These are phyloP conservation scores for Medicago arabica DNA, from an alignment of 306 rosid species.

Conservation along the genomic window DNA sequence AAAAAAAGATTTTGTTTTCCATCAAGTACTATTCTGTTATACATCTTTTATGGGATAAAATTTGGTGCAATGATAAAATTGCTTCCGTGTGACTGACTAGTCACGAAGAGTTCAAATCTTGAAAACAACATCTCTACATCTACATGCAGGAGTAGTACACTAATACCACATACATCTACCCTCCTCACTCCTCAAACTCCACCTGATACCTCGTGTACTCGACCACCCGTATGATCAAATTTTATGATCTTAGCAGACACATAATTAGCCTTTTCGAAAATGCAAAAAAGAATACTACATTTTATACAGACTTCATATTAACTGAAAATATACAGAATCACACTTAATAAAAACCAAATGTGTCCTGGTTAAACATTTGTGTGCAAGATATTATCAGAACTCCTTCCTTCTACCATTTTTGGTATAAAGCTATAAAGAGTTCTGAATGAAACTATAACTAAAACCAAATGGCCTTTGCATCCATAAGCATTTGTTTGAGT, in stretches of 20 bases:
- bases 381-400: neutral
- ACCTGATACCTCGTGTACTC: neutral
- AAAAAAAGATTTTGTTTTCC: neutral
- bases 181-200: neutral
- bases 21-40: neutral
- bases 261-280: constrained; percentile 27
- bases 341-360: constrained; percentile 49
- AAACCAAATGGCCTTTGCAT: constrained; percentile 96
- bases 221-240: constrained; percentile 5
- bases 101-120: neutral
- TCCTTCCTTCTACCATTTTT: constrained; percentile 23
- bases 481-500: constrained; percentile 91
- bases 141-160: neutral
- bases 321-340: too few relatives aligned
- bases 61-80: neutral
- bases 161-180: neutral
- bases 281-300: neutral
- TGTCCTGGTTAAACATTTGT: constrained; percentile 20
- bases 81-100: neutral
- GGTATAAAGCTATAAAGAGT: constrained; percentile 29
- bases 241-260: neutral
- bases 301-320: neutral
- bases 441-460: constrained; percentile 27
- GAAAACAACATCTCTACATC: neutral
- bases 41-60: neutral